Base-by-base conservation (phyloP, 169 alveolate genomes). In the Miamiensis avidus region DNA sequence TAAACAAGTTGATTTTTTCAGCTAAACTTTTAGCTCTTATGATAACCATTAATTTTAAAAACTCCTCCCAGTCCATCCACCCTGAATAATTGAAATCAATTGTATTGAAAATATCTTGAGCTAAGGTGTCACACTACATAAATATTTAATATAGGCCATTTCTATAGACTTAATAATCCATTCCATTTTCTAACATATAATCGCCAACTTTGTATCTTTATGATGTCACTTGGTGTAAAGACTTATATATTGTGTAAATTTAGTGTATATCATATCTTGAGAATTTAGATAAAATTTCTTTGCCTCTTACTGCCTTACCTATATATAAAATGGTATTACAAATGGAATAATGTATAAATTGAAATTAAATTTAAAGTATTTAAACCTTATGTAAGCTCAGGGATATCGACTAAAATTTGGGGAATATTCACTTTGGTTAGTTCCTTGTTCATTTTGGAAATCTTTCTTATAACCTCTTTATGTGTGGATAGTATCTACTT, bases 91-190 rank as follows among this genome's bases (percentile, higher is more conserved):
- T 82, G 6, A 29, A 74, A 74, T 82, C 87, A 31, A 82, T 82
- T 0, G 64, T 1, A 74, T 82, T 82, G 29, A 82, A 82, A 15
- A 82, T 82, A 29, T 82, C 34, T 82, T 82, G 11, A 29, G 87
- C 87, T 28, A 82, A 74, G 28, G 49, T 73, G 34, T 82, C 87
- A 74, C 64, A 34, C 74, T 82, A 75, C 75, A 82, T 65, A 74
- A 82, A 82, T n/a, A 82, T 82, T 49, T 82, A 82, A 74, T 65
- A 82, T n/a, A 82, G 74, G 27, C 87, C 87, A 74, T 65, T 82
- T 34, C 87, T 82, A 29, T 82, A 82, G 11, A 81, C 75, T 28
- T 82, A 28, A 34, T 74, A 82, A 82, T 82, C 87, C 0, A 82
- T 34, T 11, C 87, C 87, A 34, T 82, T 82, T 73, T 82, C 76